Evolutionary conservation across 345 rosid genomes (phyloP).

Genomic region (Anastatica hierochuntica): DNA sequence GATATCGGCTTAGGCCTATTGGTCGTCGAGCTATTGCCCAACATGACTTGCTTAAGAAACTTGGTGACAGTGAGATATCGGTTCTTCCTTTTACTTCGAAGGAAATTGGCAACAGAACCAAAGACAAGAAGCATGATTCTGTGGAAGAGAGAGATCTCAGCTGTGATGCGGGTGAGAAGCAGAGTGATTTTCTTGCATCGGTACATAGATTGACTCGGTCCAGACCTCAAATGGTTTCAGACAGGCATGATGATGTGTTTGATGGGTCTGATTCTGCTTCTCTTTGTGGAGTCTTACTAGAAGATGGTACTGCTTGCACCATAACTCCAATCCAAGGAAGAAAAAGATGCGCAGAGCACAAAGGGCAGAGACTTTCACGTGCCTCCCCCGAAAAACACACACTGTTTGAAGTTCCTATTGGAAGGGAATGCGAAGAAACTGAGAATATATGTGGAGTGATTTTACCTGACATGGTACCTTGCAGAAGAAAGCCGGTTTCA

Average conservation of each 20-base stretch:
- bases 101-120: conserved; percentile 37
- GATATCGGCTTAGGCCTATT: conserved; percentile 52
- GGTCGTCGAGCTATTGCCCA: conserved; percentile 59
- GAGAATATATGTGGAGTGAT: conserved; percentile 41
- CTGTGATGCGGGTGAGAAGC: conserved; percentile 25
- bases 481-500: conserved; percentile 31
- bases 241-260: conserved; percentile 2
- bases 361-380: conserved; percentile 28
- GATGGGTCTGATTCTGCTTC: conserved; percentile 15
- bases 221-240: conserved; percentile 41
- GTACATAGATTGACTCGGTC: conserved; percentile 43
- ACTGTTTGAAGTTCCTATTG: background rate
- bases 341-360: conserved; percentile 26
- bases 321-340: conserved; percentile 28
- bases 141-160: conserved; percentile 12
- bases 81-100: conserved; percentile 27
- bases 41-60: conserved; percentile 38
- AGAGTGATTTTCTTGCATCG: conserved; percentile 16
- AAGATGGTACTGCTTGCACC: conserved; percentile 43
- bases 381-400: background rate
- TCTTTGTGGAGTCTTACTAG: conserved; percentile 42
- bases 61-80: conserved; percentile 28
- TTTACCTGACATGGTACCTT: conserved; percentile 38
- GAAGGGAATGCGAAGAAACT: conserved; percentile 4
- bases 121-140: conserved; percentile 23